Percentiles rank a stretch among this genome's conserved stretches.
Evolutionary conservation across 148 eudicot species (phyloP).

Genomic region (Rhododendron henanense): DNA sequence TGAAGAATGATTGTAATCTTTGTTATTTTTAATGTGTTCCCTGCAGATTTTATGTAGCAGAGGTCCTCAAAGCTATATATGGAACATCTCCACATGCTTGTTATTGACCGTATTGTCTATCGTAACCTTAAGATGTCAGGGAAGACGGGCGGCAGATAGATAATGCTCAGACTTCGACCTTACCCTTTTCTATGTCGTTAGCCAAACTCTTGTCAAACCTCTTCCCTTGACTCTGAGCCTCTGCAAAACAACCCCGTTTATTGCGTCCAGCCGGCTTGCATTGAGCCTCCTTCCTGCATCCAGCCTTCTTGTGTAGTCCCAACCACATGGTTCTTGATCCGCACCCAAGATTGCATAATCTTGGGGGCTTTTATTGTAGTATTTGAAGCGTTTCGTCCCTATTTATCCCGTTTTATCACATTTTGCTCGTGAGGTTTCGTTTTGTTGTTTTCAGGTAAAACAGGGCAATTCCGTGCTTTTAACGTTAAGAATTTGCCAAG

Average conservation of each 20-base stretch:
- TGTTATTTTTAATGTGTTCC: too few species aligned
- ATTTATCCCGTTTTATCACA: too few species aligned
- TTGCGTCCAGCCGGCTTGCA: constrained; percentile 63
- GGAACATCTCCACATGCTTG: constrained; percentile 54
- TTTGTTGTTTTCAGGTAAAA: too few species aligned
- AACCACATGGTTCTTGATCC: constrained; percentile 59
- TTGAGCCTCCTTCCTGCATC: constrained; percentile 50
- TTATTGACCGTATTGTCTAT: constrained; percentile 32
- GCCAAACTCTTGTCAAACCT: constrained; percentile 40
- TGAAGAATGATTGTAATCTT: too few species aligned
- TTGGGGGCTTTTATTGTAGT: too few species aligned
- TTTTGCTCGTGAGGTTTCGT: too few species aligned
- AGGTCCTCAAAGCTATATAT: too few species aligned
- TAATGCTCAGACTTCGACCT: constrained; percentile 76
- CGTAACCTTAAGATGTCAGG: constrained; percentile 62
- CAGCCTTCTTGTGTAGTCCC: constrained; percentile 65
- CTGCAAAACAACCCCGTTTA: constrained; percentile 36
- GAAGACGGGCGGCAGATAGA: constrained; percentile 68
- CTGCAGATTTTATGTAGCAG: too few species aligned
- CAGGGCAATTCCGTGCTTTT: too few species aligned
- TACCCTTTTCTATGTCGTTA: constrained; percentile 55
- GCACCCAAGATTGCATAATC: too few species aligned
- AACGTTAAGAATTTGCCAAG: too few species aligned
- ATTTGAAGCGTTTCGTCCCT: too few species aligned
- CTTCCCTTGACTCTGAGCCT: constrained; percentile 28